Evolutionary conservation across 768 basidiomycete species (phyloP).

Genomic region (Tulasnella calospora): DNA sequence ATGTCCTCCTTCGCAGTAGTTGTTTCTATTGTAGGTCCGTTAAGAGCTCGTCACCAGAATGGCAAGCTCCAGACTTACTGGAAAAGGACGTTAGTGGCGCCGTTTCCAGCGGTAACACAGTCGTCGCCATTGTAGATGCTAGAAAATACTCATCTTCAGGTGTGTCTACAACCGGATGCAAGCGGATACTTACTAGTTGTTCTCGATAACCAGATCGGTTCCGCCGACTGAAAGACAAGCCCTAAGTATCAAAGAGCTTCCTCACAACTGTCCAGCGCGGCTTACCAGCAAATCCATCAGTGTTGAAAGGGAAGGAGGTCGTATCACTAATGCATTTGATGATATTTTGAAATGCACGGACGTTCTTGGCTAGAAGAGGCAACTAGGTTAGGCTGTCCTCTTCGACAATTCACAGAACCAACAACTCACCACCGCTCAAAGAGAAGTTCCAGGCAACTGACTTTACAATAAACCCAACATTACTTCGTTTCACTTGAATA

Average conservation of each 20-base stretch:
- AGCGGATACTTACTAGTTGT: constrained; percentile 5
- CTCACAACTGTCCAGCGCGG: constrained; percentile 21
- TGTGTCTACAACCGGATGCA: not conserved
- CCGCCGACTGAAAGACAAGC: constrained; percentile 28
- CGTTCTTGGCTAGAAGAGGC: constrained; percentile 40
- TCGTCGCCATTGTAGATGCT: constrained; percentile 44
- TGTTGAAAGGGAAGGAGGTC: constrained; percentile 45
- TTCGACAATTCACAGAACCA: no score
- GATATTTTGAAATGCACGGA: constrained; percentile 51
- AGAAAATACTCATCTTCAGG: not conserved
- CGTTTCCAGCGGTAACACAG: constrained; percentile 47
- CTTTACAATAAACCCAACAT: constrained; percentile 34
- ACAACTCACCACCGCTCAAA: constrained; percentile 35
- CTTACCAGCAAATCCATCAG: constrained; percentile 37
- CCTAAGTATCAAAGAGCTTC: constrained; percentile 37
- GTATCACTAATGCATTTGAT: constrained; percentile 33
- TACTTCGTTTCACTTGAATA: not conserved
- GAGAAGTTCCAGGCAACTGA: constrained; percentile 58
- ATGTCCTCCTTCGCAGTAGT: constrained; percentile 47
- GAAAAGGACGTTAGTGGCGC: constrained; percentile 44
- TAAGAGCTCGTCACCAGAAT: not conserved
- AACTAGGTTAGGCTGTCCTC: not conserved
- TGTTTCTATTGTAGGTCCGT: constrained; percentile 33
- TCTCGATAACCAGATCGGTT: constrained; percentile 4
- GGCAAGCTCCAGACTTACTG: constrained; percentile 22